These are phyloP conservation scores for Phalaenopsis hybrid DNA, from an alignment of 116 monocot species.

Conservation along the genomic window DNA sequence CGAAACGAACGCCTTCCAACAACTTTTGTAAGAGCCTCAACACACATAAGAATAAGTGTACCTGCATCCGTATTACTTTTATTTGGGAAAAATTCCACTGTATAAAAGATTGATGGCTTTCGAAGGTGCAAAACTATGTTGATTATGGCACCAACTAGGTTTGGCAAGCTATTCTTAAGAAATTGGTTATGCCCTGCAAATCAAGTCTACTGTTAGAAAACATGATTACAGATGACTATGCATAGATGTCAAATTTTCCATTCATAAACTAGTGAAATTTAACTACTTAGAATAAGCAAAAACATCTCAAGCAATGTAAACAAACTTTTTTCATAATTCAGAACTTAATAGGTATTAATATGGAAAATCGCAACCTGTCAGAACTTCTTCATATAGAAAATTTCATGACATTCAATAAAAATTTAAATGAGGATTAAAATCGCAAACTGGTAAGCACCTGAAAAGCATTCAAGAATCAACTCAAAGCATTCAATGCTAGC, in stretches of 20 bases:
- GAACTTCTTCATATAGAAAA: background rate
- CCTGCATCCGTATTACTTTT: constrained; percentile 57
- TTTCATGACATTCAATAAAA: background rate
- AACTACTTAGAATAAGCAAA: background rate
- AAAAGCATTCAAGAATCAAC: constrained; percentile 61
- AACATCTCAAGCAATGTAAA: background rate
- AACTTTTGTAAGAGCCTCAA: constrained; percentile 71
- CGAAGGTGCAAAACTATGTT: constrained; percentile 73
- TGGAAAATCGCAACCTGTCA: background rate
- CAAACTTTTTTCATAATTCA: background rate
- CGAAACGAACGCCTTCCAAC: constrained; percentile 42
- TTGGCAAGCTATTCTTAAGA: constrained; percentile 37
- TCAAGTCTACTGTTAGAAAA: constrained; percentile 15
- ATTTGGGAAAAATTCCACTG: constrained; percentile 13
- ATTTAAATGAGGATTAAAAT: background rate
- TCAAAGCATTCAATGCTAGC: constrained; percentile 74
- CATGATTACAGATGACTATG: background rate
- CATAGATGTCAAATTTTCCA: background rate
- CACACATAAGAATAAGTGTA: constrained; percentile 74
- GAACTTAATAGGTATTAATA: background rate
- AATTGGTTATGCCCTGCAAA: constrained; percentile 51
- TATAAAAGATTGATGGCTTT: constrained; percentile 50
- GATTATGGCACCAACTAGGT: constrained; percentile 50
- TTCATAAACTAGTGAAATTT: background rate
- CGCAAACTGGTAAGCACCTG: constrained; percentile 34